Percentiles rank a stretch among this genome's conserved stretches.
Evolutionary conservation across 805 yeast species (phyloP).

Genomic region (Debaryomyces tyrocola): DNA sequence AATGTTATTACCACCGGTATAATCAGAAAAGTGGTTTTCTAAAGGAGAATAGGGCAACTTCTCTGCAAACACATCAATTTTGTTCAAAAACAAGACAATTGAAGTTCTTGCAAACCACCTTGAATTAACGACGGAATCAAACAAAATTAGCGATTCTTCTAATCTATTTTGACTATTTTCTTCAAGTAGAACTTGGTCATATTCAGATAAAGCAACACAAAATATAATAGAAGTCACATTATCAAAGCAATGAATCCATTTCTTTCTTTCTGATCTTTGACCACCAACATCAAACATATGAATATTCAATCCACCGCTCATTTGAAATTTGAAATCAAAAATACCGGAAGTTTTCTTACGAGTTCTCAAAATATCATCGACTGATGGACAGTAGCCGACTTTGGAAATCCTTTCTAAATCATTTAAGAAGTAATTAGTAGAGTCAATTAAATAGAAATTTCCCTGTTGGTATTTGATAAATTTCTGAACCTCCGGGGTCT

Average conservation of each 20-base stretch:
- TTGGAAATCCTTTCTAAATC: slow-evolving; percentile 61
- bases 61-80: slow-evolving; percentile 86
- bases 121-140: slow-evolving; percentile 88
- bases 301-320: slow-evolving; percentile 53
- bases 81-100: slow-evolving; percentile 81
- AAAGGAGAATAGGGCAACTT: slow-evolving; percentile 80
- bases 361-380: slow-evolving; percentile 78
- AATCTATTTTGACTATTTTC: slow-evolving; percentile 73
- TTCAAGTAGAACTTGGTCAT: slow-evolving; percentile 83
- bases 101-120: slow-evolving; percentile 91
- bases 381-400: slow-evolving; percentile 66
- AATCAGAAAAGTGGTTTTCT: slow-evolving; percentile 83
- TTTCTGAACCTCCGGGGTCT: slow-evolving; percentile 53
- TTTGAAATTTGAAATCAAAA: slow-evolving; percentile 74
- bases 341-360: slow-evolving; percentile 93
- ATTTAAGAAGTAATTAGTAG: slow-evolving; percentile 75
- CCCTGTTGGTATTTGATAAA: slow-evolving; percentile 61
- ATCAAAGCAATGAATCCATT: slow-evolving; percentile 97
- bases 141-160: slow-evolving; percentile 78
- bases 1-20: slow-evolving; percentile 85
- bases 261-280: slow-evolving; percentile 91
- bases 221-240: slow-evolving; percentile 87
- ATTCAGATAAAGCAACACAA: slow-evolving; percentile 88
- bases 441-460: slow-evolving; percentile 80
- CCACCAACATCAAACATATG: slow-evolving; percentile 85